Base-by-base conservation (phyloP, 2,329 filamentous ascomycete genomes). In the Monilinia aucupariae region DNA sequence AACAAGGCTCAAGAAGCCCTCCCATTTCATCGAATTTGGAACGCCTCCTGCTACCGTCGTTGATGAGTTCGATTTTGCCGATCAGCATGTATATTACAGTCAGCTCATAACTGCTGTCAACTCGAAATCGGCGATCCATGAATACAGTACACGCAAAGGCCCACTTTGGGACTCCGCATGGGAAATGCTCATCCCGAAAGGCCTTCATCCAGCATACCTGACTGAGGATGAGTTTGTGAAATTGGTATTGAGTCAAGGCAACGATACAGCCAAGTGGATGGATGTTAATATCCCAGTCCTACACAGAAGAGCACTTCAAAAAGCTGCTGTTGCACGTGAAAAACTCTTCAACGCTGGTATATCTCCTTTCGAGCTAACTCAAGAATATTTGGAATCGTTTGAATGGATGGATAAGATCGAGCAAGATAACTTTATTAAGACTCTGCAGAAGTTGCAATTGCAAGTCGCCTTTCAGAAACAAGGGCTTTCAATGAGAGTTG, bases 321-420 rank as follows among this genome's bases (percentile, higher is more conserved):
- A 59, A 48, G 62, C 62, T 15, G 41, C 52, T 4, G 39, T 30
- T 43, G 64, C 62, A 55, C 53, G 65, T 6, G 43, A 61, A 20
- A 63, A 53, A n/a, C 54, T 67, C 12, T 20, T 53, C 20, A 27
- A 43, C 3, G 62, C 64, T 22, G 65, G 65, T 12, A 66, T 67
- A 17, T 63, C 65, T 39, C 65, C 64, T 30, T 59, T 61, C 12
- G 62, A 66, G 32, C 22, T 67, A 39, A 61, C 48, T 5, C 45
- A 61, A 41, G 39, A 50, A 49, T 61, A 62, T 22, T 32, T 67
- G 9, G 56, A 66, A 15, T 52, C 49, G 7, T 66, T 66, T 59
- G 65, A 67, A 41, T 66, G 63, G 50, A 67, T 67, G 65, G 56
- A 63, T 48, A 54, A 64, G 27, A 39, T 54, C 48, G 64, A 67